Percentiles rank a stretch among this genome's conserved stretches.
phyloP scores from a whole-genome alignment of 805 yeast genomes.

The Sugiyamaella chiloensis region DNA sequence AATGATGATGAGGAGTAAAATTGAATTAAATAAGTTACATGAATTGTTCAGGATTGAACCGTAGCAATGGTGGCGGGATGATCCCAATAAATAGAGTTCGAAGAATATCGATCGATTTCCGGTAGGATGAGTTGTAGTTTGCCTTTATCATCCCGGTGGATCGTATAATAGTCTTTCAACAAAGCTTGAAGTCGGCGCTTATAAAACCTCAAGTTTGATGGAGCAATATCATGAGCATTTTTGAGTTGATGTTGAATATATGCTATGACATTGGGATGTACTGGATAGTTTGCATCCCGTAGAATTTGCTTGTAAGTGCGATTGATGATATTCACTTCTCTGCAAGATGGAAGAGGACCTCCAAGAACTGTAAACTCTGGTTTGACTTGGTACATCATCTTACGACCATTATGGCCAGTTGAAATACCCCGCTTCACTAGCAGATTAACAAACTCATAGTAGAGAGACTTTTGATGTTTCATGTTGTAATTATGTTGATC shows the following conservation, averaged over 20 bases:
- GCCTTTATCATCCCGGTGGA: constrained; percentile 7
- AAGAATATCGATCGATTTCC: not conserved
- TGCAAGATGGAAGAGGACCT: constrained; percentile 14
- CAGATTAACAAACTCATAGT: constrained; percentile 17
- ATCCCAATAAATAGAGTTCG: not conserved
- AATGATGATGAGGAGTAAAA: too few relatives aligned
- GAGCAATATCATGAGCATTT: not conserved
- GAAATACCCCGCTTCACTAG: constrained; percentile 12
- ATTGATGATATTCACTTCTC: constrained; percentile 16
- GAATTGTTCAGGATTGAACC: too few relatives aligned
- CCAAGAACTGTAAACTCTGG: constrained; percentile 21
- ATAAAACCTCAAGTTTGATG: constrained; percentile 9
- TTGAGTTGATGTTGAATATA: constrained; percentile 13
- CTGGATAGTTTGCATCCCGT: constrained; percentile 17
- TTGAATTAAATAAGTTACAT: too few relatives aligned
- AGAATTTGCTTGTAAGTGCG: constrained; percentile 15
- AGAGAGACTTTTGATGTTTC: constrained; percentile 4
- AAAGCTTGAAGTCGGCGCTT: constrained; percentile 15
- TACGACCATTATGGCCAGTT: constrained; percentile 23
- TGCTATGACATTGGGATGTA: constrained; percentile 17
- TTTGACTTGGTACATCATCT: constrained; percentile 17
- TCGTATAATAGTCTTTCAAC: constrained; percentile 12
- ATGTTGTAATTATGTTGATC: constrained; percentile 14
- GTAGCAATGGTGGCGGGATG: too few relatives aligned
- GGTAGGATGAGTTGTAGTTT: constrained; percentile 10